These are phyloP conservation scores for Xylaria hypoxylon DNA, from an alignment of 2,329 filamentous ascomycete genomes.

Conservation along the genomic window DNA sequence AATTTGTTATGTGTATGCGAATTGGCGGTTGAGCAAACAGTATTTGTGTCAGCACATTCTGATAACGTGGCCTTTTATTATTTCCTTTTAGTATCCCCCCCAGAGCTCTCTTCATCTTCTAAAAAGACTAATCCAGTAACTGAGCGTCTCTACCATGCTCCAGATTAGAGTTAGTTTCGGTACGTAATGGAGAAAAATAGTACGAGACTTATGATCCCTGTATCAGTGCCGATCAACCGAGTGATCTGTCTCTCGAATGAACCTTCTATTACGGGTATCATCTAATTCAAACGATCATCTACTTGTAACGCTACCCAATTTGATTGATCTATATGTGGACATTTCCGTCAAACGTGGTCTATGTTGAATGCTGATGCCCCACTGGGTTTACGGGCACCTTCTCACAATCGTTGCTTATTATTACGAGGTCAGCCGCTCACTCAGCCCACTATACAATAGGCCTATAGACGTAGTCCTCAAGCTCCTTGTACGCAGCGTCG, in stretches of 20 bases:
- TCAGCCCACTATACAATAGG: slow-evolving; percentile 22
- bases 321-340: slow-evolving; percentile 30
- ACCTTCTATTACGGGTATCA: slow-evolving; percentile 37
- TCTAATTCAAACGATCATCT: slow-evolving; percentile 30
- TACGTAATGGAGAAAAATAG: slow-evolving; percentile 54
- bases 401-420: slow-evolving; percentile 14
- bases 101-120: slow-evolving; percentile 53
- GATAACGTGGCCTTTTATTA: slow-evolving; percentile 56
- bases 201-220: slow-evolving; percentile 47
- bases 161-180: slow-evolving; percentile 54
- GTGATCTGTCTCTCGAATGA: slow-evolving; percentile 3
- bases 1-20: slow-evolving; percentile 52
- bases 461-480: slow-evolving; percentile 63
- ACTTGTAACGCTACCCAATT: slow-evolving; percentile 20
- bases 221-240: slow-evolving; percentile 5
- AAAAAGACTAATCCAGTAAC: slow-evolving; percentile 56
- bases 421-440: slow-evolving; percentile 22
- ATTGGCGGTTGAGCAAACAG: slow-evolving; percentile 55
- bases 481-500: slow-evolving; percentile 63
- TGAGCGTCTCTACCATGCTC: slow-evolving; percentile 48
- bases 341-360: slow-evolving; percentile 7
- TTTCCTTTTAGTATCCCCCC: slow-evolving; percentile 60
- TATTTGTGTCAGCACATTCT: slow-evolving; percentile 50
- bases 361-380: slow-evolving; percentile 8
- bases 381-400: slow-evolving; percentile 7